Base-by-base conservation (phyloP, 192 early-diverging fungal species). In the Chytriomyces confervae region DNA sequence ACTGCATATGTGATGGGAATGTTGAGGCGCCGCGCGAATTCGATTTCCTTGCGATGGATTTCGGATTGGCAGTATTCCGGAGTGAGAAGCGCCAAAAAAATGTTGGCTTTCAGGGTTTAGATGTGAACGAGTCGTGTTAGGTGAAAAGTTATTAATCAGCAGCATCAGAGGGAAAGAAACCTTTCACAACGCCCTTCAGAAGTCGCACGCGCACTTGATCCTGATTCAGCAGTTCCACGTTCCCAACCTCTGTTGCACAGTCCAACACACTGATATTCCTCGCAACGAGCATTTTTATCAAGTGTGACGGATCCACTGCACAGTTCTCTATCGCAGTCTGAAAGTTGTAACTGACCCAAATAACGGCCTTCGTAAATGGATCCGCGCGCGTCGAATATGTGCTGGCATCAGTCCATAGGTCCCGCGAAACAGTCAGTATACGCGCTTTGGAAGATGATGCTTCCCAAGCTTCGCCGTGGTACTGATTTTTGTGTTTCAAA, bases 31-130 rank as follows among this genome's bases (percentile, higher is more conserved):
- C 45, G 20, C 7, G 69, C 69, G 27, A 20, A 72, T 72, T 51
- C 69, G n/a, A 72, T 24, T 60, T 72, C 69, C 36, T 72, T 72
- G 8, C n/a, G 69, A 60, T 72, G 69, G 18, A 57, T 5, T 57
- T 20, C 24, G 23, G 69, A 72, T n/a, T 45, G 23, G 48, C 29
- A 49, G 69, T 72, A 72, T 36, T 72, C 69, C 16, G 69, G 69
- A 10, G 69, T 72, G 7, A 72, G 18, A 27, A 72, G 57, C 13
- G 69, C 69, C n/a, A 72, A 24, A 44, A 72, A 72, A 1, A 57
- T 20, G 53, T 5, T 57, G 53, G 53, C 53, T 57, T 36, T 36
- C 0, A 36, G 36, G 36, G 36, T 36, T 36, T 2, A 36, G 36
- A 4, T 36, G 53, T 20, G 5, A 20, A 57, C 0, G 1, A 57